These are phyloP conservation scores for Cercophora scortea DNA, from an alignment of 495 filamentous ascomycete species.

Conservation along the genomic window DNA sequence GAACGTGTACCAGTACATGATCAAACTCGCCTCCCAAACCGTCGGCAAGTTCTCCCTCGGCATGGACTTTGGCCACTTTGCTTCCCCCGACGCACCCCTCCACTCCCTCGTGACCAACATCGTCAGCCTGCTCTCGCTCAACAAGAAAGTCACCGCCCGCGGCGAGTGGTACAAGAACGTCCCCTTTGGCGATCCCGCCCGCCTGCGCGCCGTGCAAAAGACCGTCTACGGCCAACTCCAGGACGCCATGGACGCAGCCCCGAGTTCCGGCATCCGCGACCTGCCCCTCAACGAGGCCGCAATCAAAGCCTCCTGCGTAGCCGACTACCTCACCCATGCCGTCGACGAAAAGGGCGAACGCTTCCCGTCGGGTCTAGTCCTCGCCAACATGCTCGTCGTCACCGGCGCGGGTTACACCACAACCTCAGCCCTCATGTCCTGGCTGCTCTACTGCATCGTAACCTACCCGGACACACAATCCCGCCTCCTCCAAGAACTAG, in stretches of 20 bases:
- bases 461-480: background rate
- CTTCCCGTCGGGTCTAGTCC: constrained; percentile 26
- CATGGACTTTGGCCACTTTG: constrained; percentile 47
- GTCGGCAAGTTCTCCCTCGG: constrained; percentile 46
- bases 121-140: constrained; percentile 37
- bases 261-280: constrained; percentile 26
- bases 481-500: background rate
- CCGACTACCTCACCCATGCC: constrained; percentile 41
- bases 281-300: constrained; percentile 46
- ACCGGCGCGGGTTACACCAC: constrained; percentile 1
- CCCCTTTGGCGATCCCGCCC: constrained; percentile 44
- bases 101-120: constrained; percentile 35
- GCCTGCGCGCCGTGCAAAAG: constrained; percentile 20
- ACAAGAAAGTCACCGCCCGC: constrained; percentile 42
- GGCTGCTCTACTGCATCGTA: constrained; percentile 1
- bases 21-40: constrained; percentile 48
- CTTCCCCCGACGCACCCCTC: constrained; percentile 27
- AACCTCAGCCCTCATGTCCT: background rate
- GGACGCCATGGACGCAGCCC: constrained; percentile 29
- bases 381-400: constrained; percentile 8
- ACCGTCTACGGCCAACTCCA: constrained; percentile 27
- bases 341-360: constrained; percentile 45
- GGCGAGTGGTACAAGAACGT: constrained; percentile 43
- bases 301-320: constrained; percentile 24
- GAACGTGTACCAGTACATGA: constrained; percentile 54